Percentiles rank a stretch among this genome's conserved stretches.
These are phyloP conservation scores for Fusarium goolgardi DNA, from an alignment of 2,329 filamentous ascomycete genomes.

Conservation along the genomic window DNA sequence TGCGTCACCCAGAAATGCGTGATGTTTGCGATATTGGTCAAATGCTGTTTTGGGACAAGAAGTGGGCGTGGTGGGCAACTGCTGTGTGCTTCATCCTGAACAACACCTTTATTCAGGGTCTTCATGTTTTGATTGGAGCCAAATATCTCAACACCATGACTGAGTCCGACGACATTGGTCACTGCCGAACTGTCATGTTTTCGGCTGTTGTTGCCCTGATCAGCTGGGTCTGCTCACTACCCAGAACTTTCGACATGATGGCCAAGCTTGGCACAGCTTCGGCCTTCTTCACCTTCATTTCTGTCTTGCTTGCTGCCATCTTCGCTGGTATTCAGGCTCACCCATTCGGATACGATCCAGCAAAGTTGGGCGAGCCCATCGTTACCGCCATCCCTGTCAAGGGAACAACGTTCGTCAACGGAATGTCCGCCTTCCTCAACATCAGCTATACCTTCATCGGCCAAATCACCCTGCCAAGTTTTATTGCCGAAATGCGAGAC, in stretches of 20 bases:
- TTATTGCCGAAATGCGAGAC: constrained; percentile 92
- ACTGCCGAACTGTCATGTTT: constrained; percentile 82
- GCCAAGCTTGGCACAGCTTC: constrained; percentile 83
- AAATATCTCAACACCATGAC: constrained; percentile 93
- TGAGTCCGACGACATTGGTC: constrained; percentile 69
- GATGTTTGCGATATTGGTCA: constrained; percentile 97
- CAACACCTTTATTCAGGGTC: constrained; percentile 88
- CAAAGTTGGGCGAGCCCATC: constrained; percentile 67
- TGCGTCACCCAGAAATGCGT: constrained; percentile 88
- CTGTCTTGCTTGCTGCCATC: constrained; percentile 83
- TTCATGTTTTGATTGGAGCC: constrained; percentile 86
- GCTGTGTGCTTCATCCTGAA: constrained; percentile 93
- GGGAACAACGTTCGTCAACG: constrained; percentile 82
- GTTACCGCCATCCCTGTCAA: constrained; percentile 75
- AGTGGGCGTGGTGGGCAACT: constrained; percentile 75
- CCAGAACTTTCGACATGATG: constrained; percentile 84
- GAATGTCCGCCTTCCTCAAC: constrained; percentile 90
- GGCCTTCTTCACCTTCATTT: constrained; percentile 89
- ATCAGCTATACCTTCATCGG: constrained; percentile 97
- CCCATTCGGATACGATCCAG: constrained; percentile 73
- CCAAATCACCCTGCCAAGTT: constrained; percentile 92
- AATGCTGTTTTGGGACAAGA: constrained; percentile 89
- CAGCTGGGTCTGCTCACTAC: constrained; percentile 82
- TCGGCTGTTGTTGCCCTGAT: constrained; percentile 78
- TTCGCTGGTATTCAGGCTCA: constrained; percentile 82